Evolutionary conservation across 495 filamentous ascomycete species (phyloP).

Genomic region (Lophiotrema nucula): DNA sequence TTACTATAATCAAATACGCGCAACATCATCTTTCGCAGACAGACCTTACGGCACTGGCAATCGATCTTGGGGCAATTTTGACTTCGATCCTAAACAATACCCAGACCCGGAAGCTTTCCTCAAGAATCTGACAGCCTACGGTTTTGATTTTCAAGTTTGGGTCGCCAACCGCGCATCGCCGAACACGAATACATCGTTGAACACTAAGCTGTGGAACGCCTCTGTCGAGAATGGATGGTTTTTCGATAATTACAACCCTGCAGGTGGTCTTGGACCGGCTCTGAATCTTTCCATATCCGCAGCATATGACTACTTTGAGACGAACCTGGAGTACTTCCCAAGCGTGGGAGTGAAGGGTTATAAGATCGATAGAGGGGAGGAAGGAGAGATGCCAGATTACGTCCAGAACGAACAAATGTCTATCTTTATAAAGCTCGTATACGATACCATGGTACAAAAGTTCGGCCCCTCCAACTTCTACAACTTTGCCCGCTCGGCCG

Average conservation of each 20-base stretch:
- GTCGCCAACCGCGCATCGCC: conserved; percentile 38
- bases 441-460: conserved; percentile 36
- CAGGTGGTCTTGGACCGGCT: conserved; percentile 34
- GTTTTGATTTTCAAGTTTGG: conserved; percentile 40
- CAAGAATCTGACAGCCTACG: conserved; percentile 32
- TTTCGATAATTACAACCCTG: conserved; percentile 30
- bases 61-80: conserved; percentile 38
- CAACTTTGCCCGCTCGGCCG: conserved; percentile 36
- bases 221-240: conserved; percentile 31
- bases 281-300: conserved; percentile 40
- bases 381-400: conserved; percentile 41
- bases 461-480: conserved; percentile 38
- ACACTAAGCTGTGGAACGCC: conserved; percentile 34
- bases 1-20: conserved; percentile 33
- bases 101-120: conserved; percentile 35
- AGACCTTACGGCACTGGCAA: conserved; percentile 40
- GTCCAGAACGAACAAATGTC: conserved; percentile 39
- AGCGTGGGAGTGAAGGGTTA: conserved; percentile 39
- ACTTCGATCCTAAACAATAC: conserved; percentile 38
- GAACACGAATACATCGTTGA: conserved; percentile 24
- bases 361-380: conserved; percentile 43
- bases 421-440: conserved; percentile 37
- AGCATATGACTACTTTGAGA: conserved; percentile 39
- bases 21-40: conserved; percentile 37
- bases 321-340: conserved; percentile 33